A percentile compares a stretch with the other conserved stretches of the same genome.
These are phyloP conservation scores for Fusarium siculi DNA, from an alignment of 2,329 filamentous ascomycete species.

Conservation along the genomic window DNA sequence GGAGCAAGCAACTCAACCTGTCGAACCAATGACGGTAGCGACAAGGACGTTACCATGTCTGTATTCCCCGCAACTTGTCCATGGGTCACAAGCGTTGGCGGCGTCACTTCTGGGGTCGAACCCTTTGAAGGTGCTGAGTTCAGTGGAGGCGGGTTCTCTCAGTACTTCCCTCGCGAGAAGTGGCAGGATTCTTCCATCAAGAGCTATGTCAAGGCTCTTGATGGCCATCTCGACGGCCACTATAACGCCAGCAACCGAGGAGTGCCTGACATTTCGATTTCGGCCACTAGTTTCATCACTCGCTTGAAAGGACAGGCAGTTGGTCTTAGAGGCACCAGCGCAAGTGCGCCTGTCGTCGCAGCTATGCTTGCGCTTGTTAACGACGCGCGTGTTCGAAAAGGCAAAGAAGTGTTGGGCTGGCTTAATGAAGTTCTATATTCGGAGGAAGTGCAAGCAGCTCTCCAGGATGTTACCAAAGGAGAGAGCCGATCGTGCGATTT, in stretches of 20 bases:
- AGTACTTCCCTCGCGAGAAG: conserved; percentile 57
- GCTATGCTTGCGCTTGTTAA: conserved; percentile 66
- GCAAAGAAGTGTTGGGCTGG: conserved; percentile 63
- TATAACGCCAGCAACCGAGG: conserved; percentile 60
- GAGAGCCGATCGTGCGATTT: conserved; percentile 55
- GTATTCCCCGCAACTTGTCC: conserved; percentile 75
- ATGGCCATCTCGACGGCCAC: conserved; percentile 54
- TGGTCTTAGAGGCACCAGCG: conserved; percentile 58
- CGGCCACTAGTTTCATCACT: conserved; percentile 67
- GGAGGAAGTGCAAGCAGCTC: conserved; percentile 46
- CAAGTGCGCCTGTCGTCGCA: conserved; percentile 65
- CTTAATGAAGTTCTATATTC: conserved; percentile 63
- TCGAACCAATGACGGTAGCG: conserved; percentile 67
- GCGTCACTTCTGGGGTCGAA: conserved; percentile 55
- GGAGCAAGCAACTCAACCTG: conserved; percentile 62
- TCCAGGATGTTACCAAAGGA: conserved; percentile 57
- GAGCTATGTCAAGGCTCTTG: conserved; percentile 54
- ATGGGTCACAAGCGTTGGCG: conserved; percentile 74
- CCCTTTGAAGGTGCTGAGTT: conserved; percentile 57
- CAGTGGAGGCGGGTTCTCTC: conserved; percentile 64
- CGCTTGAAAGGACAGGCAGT: conserved; percentile 44
- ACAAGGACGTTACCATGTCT: conserved; percentile 65
- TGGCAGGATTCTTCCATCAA: conserved; percentile 58
- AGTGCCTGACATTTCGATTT: conserved; percentile 62
- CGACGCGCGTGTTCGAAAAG: conserved; percentile 60